Evolutionary conservation across 2,329 filamentous ascomycete genomes (phyloP), one percentile per base, ranked within the genome.

Genomic region (Cladophialophora yegresii): DNA sequence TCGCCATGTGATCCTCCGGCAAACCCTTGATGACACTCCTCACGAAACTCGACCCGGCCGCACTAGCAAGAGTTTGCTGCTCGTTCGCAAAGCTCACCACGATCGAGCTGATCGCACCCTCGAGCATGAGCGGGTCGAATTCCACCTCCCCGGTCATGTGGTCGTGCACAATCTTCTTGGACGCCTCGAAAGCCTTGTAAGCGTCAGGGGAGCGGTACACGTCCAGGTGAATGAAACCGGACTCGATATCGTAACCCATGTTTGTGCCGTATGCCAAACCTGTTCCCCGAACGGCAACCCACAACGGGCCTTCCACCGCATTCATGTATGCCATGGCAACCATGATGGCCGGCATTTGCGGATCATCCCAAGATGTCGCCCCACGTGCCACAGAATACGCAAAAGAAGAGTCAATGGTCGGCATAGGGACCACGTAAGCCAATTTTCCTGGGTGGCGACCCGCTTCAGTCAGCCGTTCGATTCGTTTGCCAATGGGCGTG

Each of bases 271-370:
- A 99, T 0, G 95, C 95, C 58, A 98, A 87, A 51, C 95, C 95
- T 50, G 91, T 95, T 62, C 95, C 95, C 54, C 95, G 91, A 55
- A 98, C 90, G 0, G 92, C 91, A 68, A 89, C 89, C 93, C 95
- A 98, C 33, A 99, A 85, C 0, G 95, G 95, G 0, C 95, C 95
- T 77, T 99, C 95, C 20, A 96, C 90, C 0, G 92, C 88, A 74
- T 97, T 93, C 66, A 99, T 88, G 74, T 97, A 98, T 22, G 92
- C 88, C 56, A 92, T 86, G 0, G 93, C 92, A 7, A 99, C 93
- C 75, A 96, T 86, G 58, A 96, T 83, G 1, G 93, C 88, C 0
- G 95, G 92, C 1, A 98, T 82, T 16, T 86, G 84, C 0, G 92
- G 88, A 72, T 97, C 89, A 3, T 84, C 82, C 73, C 89, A 93